A percentile compares a stretch with the other conserved stretches of the same genome.
Conservation (phyloP, 2,329 filamentous ascomycete genomes). For the Coniochaeta sp. region DNA sequence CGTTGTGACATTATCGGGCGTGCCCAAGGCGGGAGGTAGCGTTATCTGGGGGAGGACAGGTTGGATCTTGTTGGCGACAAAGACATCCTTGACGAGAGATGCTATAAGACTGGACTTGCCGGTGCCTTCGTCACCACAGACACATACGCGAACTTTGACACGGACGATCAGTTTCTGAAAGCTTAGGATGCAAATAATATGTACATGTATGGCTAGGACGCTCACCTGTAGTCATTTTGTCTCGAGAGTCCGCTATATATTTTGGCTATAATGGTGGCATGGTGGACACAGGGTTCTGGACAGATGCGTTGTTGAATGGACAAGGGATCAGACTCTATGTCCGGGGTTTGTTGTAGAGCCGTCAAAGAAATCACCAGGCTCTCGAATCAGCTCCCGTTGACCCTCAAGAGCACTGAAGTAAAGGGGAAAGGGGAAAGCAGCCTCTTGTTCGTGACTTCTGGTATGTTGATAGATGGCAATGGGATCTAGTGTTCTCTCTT, state of each 20-base stretch:
- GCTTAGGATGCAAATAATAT: slow-evolving; percentile 7
- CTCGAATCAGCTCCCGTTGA: neutral
- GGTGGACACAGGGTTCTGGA: neutral
- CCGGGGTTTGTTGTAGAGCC: too few species aligned
- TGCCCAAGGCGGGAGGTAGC: slow-evolving; percentile 85
- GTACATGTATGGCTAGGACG: neutral
- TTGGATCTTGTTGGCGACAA: slow-evolving; percentile 93
- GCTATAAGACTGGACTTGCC: slow-evolving; percentile 92
- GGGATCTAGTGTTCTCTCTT: neutral
- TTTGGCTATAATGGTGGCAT: neutral
- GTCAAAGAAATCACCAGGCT: too few species aligned
- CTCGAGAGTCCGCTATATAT: neutral
- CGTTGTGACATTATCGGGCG: slow-evolving; percentile 93
- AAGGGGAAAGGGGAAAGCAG: too few species aligned
- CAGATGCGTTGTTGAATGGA: neutral
- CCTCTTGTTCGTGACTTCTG: neutral
- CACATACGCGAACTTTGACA: slow-evolving; percentile 74
- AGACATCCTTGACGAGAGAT: slow-evolving; percentile 93
- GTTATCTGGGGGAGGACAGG: slow-evolving; percentile 91
- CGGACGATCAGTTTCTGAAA: neutral
- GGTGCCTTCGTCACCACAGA: slow-evolving; percentile 94
- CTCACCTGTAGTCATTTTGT: slow-evolving; percentile 5
- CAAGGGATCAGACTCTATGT: neutral
- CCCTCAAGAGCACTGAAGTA: neutral
- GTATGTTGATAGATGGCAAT: neutral